A percentile compares a stretch with the other conserved stretches of the same genome.
Conservation (phyloP, 192 early-diverging fungal species). For the Coemansia sp. region DNA sequence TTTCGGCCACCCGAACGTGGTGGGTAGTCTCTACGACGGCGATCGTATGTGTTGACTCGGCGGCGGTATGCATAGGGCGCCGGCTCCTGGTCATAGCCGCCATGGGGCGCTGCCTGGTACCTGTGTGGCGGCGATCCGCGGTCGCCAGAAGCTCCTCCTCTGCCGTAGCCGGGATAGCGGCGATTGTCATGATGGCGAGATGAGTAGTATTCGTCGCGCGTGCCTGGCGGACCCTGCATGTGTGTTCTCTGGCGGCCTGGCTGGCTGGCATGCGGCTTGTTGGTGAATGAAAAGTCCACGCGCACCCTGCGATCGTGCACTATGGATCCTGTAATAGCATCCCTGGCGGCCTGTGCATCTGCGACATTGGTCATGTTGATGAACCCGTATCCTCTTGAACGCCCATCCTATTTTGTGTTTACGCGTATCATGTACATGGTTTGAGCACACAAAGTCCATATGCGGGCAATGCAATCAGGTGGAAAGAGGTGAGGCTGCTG, state of each 20-base stretch:
- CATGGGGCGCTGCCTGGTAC: background rate
- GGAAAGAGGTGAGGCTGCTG: background rate
- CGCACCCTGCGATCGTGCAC: constrained; percentile 41
- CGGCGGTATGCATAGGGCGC: no score
- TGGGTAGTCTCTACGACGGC: constrained; percentile 34
- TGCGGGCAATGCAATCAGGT: background rate
- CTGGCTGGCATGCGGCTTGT: constrained; percentile 20
- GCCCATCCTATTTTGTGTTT: constrained; percentile 26
- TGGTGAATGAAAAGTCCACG: constrained; percentile 44
- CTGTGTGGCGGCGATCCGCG: background rate
- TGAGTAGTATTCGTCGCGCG: no score
- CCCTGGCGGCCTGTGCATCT: constrained; percentile 33
- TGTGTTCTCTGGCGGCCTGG: constrained; percentile 7
- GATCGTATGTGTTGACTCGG: constrained; percentile 34
- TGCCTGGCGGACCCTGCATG: no score
- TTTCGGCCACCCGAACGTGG: no score
- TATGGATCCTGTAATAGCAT: constrained; percentile 14
- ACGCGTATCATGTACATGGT: background rate
- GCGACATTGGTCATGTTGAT: constrained; percentile 33
- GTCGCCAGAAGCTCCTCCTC: background rate
- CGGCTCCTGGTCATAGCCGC: no score
- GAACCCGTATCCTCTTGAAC: constrained; percentile 43
- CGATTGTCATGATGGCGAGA: no score
- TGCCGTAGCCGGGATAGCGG: no score
- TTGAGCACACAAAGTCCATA: background rate